These are phyloP conservation scores for Obelidium mucronatum DNA, from an alignment of 192 early-diverging fungal genomes.

Conservation along the genomic window DNA sequence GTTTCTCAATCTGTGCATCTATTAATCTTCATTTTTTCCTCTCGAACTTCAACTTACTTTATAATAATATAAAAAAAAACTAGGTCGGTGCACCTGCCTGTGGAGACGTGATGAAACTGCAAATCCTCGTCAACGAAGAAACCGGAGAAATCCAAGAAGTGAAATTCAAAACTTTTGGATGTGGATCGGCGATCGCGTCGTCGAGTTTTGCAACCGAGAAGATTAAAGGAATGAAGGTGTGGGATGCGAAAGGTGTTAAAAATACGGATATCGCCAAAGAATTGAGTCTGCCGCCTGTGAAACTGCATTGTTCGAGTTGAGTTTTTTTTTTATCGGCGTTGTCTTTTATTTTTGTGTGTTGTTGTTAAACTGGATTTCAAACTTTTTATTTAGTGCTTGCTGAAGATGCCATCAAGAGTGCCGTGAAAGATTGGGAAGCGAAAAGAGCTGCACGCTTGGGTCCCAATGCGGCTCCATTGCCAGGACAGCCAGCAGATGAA, in stretches of 20 bases:
- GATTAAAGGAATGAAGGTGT: conserved; percentile 92
- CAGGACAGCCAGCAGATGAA: conserved; percentile 15
- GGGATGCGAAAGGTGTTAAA: conserved; percentile 90
- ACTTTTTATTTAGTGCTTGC: conserved; percentile 79
- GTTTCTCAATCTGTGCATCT: no score
- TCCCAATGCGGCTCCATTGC: neutral
- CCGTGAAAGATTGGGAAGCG: conserved; percentile 94
- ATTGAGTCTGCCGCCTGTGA: conserved; percentile 93
- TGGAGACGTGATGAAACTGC: conserved; percentile 76
- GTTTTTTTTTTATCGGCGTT: no score
- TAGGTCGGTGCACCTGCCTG: conserved; percentile 62
- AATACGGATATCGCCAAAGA: conserved; percentile 98
- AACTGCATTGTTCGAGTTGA: conserved; percentile 98
- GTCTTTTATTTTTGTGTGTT: no score
- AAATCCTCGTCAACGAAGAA: conserved; percentile 94
- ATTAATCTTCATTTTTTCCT: no score
- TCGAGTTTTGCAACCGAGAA: conserved; percentile 92
- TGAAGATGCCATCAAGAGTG: conserved; percentile 98
- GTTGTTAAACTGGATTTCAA: neutral
- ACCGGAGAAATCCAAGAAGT: conserved; percentile 93
- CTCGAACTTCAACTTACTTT: neutral
- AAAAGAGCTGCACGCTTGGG: conserved; percentile 64
- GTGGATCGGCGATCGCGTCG: conserved; percentile 95
- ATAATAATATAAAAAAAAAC: neutral
- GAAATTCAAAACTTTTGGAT: conserved; percentile 99